Evolutionary conservation across 768 basidiomycete species (phyloP).

Genomic region (Xanthoconium stramineum): DNA sequence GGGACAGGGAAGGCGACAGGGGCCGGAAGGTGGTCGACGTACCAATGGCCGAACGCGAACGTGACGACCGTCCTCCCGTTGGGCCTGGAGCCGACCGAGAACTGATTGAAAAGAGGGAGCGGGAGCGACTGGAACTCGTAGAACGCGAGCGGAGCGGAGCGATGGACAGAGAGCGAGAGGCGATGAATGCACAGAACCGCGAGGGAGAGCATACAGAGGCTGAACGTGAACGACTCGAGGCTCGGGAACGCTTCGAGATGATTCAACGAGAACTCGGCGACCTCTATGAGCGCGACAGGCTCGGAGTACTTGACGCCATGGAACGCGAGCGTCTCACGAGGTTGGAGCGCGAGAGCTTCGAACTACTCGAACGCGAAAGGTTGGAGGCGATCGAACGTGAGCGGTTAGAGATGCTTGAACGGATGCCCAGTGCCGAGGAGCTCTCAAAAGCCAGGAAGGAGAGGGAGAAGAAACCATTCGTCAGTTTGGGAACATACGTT

Average conservation of each 20-base stretch:
- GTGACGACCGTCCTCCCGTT: conserved; percentile 18
- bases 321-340: conserved; percentile 29
- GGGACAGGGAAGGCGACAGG: conserved; percentile 26
- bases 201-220: conserved; percentile 22
- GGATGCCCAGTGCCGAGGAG: conserved; percentile 33
- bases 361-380: conserved; percentile 30
- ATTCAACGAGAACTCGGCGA: conserved; percentile 33
- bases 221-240: conserved; percentile 27
- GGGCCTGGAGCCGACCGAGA: conserved; percentile 24
- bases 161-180: conserved; percentile 19
- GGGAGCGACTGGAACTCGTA: conserved; percentile 24
- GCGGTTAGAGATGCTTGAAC: conserved; percentile 30
- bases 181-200: conserved; percentile 10
- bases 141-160: conserved; percentile 20
- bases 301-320: conserved; percentile 25
- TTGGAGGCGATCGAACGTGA: conserved; percentile 30
- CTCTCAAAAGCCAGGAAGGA: conserved; percentile 30
- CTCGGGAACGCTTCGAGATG: conserved; percentile 28
- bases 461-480: conserved; percentile 28
- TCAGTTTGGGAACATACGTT: conserved; percentile 28
- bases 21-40: conserved; percentile 18
- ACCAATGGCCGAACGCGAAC: conserved; percentile 17
- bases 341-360: conserved; percentile 30
- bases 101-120: conserved; percentile 22
- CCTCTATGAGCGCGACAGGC: conserved; percentile 29